Conservation (phyloP, 2,329 filamentous ascomycete species). For the Colletotrichum sp. region DNA sequence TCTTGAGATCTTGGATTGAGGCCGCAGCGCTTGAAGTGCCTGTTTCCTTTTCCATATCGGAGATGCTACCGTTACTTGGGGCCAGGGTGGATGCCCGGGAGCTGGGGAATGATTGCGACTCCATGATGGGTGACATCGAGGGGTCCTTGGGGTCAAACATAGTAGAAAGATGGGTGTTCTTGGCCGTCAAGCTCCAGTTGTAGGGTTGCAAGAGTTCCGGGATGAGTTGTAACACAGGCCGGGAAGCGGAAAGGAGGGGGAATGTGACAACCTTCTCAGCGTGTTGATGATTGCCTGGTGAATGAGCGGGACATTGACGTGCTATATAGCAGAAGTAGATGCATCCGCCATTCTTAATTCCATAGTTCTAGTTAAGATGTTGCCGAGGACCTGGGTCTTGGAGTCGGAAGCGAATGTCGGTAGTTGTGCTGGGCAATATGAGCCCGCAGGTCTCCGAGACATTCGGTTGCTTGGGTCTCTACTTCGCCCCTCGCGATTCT, state of each 20-base stretch:
- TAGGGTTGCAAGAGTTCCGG: not conserved
- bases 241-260: not conserved
- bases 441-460: constrained; percentile 10
- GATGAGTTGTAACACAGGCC: not conserved
- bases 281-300: not conserved
- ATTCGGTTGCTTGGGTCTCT: not conserved
- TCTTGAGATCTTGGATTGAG: not conserved
- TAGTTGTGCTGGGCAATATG: not conserved
- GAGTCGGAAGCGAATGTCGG: not conserved
- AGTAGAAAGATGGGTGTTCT: not conserved
- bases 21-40: not conserved
- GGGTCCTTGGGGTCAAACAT: constrained; percentile 2
- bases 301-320: not conserved
- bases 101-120: not conserved
- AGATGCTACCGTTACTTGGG: not conserved
- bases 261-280: not conserved
- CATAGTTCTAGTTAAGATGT: not conserved
- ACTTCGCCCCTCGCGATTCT: not conserved
- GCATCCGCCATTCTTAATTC: not conserved
- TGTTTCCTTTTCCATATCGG: constrained; percentile 7
- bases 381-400: constrained; percentile 6
- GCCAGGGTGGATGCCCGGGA: not conserved
- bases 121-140: not conserved
- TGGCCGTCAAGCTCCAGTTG: not conserved
- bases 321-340: not conserved